phyloP scores from a whole-genome alignment of 768 basidiomycete genomes.

The Clavaria fumosa region DNA sequence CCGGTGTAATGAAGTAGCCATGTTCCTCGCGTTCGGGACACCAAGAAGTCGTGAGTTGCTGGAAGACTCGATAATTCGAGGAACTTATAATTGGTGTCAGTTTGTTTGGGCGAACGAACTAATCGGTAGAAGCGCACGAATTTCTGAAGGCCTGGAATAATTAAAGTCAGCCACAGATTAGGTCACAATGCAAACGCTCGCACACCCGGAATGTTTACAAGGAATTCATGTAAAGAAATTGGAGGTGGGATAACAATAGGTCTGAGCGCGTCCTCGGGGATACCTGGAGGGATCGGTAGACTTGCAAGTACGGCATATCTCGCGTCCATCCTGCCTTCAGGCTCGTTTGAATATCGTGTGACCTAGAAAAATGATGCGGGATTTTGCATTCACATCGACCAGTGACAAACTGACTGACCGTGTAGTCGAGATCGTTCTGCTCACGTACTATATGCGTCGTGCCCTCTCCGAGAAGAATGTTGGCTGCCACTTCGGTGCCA shows the following conservation, averaged over 20 bases:
- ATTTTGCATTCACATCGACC: background rate
- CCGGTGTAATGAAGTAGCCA: constrained; percentile 57
- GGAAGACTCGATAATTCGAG: constrained; percentile 49
- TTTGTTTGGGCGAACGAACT: too few relatives aligned
- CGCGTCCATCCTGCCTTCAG: constrained; percentile 31
- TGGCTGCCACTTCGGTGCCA: too few relatives aligned
- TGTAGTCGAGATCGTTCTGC: background rate
- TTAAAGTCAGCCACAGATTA: background rate
- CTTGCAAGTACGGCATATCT: constrained; percentile 40
- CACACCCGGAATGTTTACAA: constrained; percentile 43
- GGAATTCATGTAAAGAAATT: constrained; percentile 54
- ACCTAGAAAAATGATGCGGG: background rate
- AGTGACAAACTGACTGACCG: background rate
- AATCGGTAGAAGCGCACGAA: constrained; percentile 28
- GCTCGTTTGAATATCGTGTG: constrained; percentile 16
- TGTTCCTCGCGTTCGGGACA: constrained; percentile 74
- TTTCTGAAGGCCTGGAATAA: constrained; percentile 36
- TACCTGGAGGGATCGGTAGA: constrained; percentile 47
- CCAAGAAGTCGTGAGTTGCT: constrained; percentile 57
- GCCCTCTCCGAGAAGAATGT: too few relatives aligned
- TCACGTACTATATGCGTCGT: too few relatives aligned
- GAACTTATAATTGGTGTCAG: constrained; percentile 42
- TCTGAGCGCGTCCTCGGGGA: constrained; percentile 49
- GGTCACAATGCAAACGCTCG: constrained; percentile 10
- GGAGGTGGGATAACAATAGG: constrained; percentile 54